Base-by-base conservation (phyloP, 2,329 filamentous ascomycete genomes). In the Alternaria gansuensis region DNA sequence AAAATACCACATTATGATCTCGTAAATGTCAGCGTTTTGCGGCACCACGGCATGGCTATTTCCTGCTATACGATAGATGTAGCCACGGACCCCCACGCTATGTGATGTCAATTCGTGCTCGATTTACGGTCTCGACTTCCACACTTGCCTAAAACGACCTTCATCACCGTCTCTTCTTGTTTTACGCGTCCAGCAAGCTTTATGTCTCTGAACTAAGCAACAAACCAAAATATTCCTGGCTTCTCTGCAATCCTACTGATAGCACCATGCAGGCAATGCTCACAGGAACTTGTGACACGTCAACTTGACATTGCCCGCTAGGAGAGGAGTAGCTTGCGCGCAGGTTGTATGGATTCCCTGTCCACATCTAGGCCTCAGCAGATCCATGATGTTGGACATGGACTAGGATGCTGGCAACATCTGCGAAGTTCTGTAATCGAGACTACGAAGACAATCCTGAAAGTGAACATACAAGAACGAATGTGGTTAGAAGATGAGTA, bases 1-100 rank as follows among this genome's bases (percentile, higher is more conserved):
- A 34, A 48, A 36, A 11, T 11, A 2, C 36, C 31, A 34, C 29
- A 4, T 5, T 26, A 5, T 43, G 14, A n/a, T 7, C 4, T 28
- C 1, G 1, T 26, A 39, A 46, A 54, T 46, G 51, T 31, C 33
- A 48, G 40, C 51, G 10, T 45, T 53, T 21, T 53, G 40, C 33
- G 13, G 10, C 51, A 23, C 41, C 31, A 48, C 41, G 14, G 31
- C 31, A 44, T 43, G 23, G 33, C 24, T 1, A 24, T 41, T 31
- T 51, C 17, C 3, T 41, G 11, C 36, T 31, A 33, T 34, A 24
- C 31, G 44, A 46, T 29, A 24, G 34, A 4, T 24, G 31, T 17
- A 46, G 29, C 6, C 31, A 14, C 31, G 14, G 21, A 17, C 44
- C 44, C 44, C 44, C 44, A 48, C 44, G 33, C 44, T 48, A 36